Percentiles rank a stretch among this genome's conserved stretches.
phyloP scores from a whole-genome alignment of 2,329 filamentous ascomycete species.

The Ilyonectria robusta region DNA sequence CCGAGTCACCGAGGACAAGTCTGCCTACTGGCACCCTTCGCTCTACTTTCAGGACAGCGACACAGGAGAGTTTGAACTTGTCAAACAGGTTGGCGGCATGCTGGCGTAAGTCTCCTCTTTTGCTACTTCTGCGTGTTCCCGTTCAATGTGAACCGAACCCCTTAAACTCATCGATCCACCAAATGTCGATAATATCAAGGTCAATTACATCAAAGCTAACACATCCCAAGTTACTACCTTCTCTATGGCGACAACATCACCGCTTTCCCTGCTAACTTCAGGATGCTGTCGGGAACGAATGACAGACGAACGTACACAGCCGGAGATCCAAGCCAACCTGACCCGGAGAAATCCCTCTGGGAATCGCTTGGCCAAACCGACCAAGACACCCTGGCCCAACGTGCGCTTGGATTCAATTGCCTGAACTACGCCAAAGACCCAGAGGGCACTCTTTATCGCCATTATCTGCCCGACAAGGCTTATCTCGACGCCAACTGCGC shows the following conservation, averaged over 20 bases:
- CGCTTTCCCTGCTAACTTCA: constrained; percentile 83
- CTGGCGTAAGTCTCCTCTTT: constrained; percentile 75
- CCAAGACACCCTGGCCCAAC: constrained; percentile 80
- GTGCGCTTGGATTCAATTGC: constrained; percentile 95
- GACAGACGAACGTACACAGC: constrained; percentile 78
- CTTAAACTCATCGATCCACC: background rate
- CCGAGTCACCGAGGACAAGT: constrained; percentile 83
- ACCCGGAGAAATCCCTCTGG: constrained; percentile 80
- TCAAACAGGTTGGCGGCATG: constrained; percentile 85
- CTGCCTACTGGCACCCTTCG: constrained; percentile 88
- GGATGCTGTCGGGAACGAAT: constrained; percentile 85
- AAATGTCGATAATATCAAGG: background rate
- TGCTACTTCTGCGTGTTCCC: background rate
- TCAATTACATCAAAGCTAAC: constrained; percentile 20
- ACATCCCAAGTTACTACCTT: constrained; percentile 81
- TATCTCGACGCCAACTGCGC: constrained; percentile 86
- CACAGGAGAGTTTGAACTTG: constrained; percentile 77
- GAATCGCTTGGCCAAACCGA: constrained; percentile 70
- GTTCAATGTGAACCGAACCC: background rate
- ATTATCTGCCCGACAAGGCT: constrained; percentile 83
- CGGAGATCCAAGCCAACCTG: constrained; percentile 75
- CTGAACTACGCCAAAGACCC: constrained; percentile 79
- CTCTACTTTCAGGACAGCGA: constrained; percentile 80
- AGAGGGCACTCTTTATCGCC: constrained; percentile 84
- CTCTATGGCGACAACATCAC: constrained; percentile 75